Percentiles rank a stretch among this genome's conserved stretches.
Evolutionary conservation across 2,329 filamentous ascomycete genomes (phyloP).

Genomic region (Colletotrichum sublineola): DNA sequence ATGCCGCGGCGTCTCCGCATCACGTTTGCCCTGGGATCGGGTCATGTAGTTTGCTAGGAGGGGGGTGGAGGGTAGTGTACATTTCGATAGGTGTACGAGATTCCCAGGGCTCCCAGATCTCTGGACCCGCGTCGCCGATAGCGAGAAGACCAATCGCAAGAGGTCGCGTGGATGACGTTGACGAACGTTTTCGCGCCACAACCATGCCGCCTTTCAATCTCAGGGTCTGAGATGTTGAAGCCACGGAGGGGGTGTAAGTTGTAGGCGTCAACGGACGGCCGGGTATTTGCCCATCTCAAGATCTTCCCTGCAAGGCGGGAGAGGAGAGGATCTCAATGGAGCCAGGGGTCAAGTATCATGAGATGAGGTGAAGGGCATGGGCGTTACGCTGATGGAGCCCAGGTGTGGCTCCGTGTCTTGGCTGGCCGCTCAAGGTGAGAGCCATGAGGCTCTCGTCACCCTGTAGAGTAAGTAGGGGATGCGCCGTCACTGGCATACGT

Average conservation of each 20-base stretch:
- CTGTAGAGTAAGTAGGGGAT: constrained; percentile 4
- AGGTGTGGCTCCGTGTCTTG: not conserved
- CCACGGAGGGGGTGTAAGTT: constrained; percentile 30
- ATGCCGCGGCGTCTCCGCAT: constrained; percentile 11
- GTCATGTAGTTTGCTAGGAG: constrained; percentile 7
- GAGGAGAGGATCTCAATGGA: not conserved
- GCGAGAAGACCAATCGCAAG: constrained; percentile 7
- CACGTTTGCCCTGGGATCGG: constrained; percentile 7
- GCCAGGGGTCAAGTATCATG: not conserved
- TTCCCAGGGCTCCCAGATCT: constrained; percentile 11
- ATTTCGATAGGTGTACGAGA: constrained; percentile 2
- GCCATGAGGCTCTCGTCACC: constrained; percentile 10
- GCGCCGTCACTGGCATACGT: constrained; percentile 5
- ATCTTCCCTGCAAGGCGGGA: constrained; percentile 21
- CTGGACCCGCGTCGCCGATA: constrained; percentile 12
- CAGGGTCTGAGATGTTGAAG: constrained; percentile 24
- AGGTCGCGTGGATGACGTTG: constrained; percentile 14
- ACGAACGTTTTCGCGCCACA: constrained; percentile 29
- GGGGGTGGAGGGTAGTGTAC: not conserved
- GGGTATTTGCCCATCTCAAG: constrained; percentile 31
- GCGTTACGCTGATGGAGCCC: constrained; percentile 36
- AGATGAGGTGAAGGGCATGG: constrained; percentile 12
- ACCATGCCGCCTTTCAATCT: constrained; percentile 15
- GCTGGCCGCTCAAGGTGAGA: not conserved
- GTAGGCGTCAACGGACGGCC: constrained; percentile 28